phyloP scores from a whole-genome alignment of 2,329 filamentous ascomycete species.

The Verticillium nonalfalfae region DNA sequence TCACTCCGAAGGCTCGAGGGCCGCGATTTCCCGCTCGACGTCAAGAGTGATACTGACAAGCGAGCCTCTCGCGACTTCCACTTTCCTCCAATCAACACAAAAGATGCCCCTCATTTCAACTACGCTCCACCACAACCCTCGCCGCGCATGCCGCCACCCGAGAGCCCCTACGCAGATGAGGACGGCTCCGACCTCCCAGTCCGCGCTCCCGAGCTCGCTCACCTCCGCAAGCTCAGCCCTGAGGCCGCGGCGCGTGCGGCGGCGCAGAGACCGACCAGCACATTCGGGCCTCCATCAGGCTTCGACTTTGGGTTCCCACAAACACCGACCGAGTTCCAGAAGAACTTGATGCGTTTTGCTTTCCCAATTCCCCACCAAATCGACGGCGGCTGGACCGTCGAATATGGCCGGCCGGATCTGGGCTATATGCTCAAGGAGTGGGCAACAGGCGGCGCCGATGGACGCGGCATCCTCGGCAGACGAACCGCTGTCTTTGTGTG shows the following conservation, averaged over 20 bases:
- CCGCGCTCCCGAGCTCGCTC: conserved; percentile 48
- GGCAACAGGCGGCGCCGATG: conserved; percentile 63
- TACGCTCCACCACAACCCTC: conserved; percentile 41
- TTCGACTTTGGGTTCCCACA: conserved; percentile 78
- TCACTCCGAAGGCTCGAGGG: conserved; percentile 44
- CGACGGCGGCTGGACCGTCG: conserved; percentile 80
- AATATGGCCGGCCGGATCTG: conserved; percentile 86
- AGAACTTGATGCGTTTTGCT: conserved; percentile 83
- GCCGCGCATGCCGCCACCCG: conserved; percentile 24
- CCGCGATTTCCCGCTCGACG: conserved; percentile 36
- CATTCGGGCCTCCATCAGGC: conserved; percentile 53
- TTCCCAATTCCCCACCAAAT: conserved; percentile 66
- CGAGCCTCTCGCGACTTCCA: conserved; percentile 40
- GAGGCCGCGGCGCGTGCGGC: conserved; percentile 16
- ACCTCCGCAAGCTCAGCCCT: conserved; percentile 40
- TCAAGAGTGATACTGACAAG: conserved; percentile 24
- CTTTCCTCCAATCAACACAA: conserved; percentile 46
- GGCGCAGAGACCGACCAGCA: conserved; percentile 41
- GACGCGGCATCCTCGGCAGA: conserved; percentile 65
- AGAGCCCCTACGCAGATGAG: conserved; percentile 8
- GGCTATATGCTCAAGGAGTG: conserved; percentile 80
- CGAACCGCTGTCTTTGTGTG: conserved; percentile 90
- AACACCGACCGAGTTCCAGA: conserved; percentile 82
- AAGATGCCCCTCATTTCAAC: conserved; percentile 52
- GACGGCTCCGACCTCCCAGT: conserved; percentile 19